Conservation (phyloP, 2,329 filamentous ascomycete species). For the Botryotinia narcissicola region DNA sequence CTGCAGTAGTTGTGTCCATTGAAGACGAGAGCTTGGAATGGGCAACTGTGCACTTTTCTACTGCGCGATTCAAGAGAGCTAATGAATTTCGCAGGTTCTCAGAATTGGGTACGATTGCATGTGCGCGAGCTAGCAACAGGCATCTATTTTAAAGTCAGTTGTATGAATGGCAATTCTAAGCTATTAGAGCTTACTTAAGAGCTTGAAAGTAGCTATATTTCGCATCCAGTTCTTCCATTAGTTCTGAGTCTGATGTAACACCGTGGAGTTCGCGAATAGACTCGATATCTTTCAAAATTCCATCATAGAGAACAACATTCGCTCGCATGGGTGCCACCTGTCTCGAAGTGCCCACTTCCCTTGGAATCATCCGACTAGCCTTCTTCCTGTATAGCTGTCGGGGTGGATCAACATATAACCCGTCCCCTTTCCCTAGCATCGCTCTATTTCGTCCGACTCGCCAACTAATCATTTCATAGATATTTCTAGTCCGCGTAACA, state of each 20-base stretch:
- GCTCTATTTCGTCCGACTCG: slow-evolving; percentile 76
- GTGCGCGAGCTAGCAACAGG: slow-evolving; percentile 80
- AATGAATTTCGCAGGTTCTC: slow-evolving; percentile 59
- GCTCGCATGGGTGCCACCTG: too few relatives aligned
- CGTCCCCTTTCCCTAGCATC: too few relatives aligned
- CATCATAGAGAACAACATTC: slow-evolving; percentile 84
- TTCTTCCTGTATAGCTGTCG: too few relatives aligned
- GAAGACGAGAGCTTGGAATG: slow-evolving; percentile 46
- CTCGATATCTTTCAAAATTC: slow-evolving; percentile 85
- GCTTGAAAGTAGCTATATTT: slow-evolving; percentile 83
- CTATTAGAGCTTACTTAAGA: slow-evolving; percentile 63
- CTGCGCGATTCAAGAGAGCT: slow-evolving; percentile 75
- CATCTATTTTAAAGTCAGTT: slow-evolving; percentile 51
- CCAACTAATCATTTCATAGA: slow-evolving; percentile 89
- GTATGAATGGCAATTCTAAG: background rate
- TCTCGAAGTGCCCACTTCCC: too few relatives aligned
- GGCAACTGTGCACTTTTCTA: slow-evolving; percentile 57
- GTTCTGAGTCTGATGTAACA: slow-evolving; percentile 76
- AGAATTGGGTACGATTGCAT: slow-evolving; percentile 61
- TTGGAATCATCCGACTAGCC: too few relatives aligned
- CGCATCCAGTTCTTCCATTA: slow-evolving; percentile 74
- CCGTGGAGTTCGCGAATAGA: slow-evolving; percentile 87
- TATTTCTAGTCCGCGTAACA: too few relatives aligned
- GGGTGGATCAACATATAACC: too few relatives aligned
- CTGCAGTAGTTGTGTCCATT: slow-evolving; percentile 40